Base-by-base conservation (phyloP, 176 grass and related monocot species). In the Carex scoparia region DNA sequence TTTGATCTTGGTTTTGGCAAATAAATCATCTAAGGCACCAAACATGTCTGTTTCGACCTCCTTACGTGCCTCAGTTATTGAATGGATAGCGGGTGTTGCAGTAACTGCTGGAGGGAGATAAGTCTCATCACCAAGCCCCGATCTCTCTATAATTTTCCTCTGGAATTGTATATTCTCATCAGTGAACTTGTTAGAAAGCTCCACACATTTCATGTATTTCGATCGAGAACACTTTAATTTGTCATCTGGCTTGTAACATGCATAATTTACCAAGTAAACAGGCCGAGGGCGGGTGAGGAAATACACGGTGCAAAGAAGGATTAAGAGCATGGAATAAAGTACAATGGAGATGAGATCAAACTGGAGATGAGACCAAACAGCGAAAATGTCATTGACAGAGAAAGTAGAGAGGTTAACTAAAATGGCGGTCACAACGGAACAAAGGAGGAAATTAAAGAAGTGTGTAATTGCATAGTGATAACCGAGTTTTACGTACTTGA, bases 401-500 rank as follows among this genome's bases (percentile, higher is more conserved):
- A 88, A 90, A 53, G 73, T 88, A 13, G 92, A 94, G 33, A 94
- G 89, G 74, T 94, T 83, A 68, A 87, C 81, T 44, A 86, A 87
- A 19, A 84, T 85, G 16, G 87, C 69, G 0, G 71, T 84, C 0
- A 85, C 77, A 0, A 85, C 64, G 1, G 86, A 89, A 0, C 30
- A 81, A 18, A 92, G 67, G 15, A 91, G 64, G 15, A 94, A 83
- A 79, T 91, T 89, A 14, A 88, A 87, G 79, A 84, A 90, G 84
- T 94, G 90, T 12, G 85, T 90, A 44, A 94, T 86, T 0, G 86
- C 69, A 87, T 90, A 88, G 83, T 94, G 92, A 90, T 92, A 94
- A 3, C 90, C 92, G 1, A 94, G 92, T 88, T 94, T 94, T 44
- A 94, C 88, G 64, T 94, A 92, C 86, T 94, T 94, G 51, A 90